Base-by-base conservation (phyloP, 2,329 filamentous ascomycete genomes). In the Microsporum ferrugineum region DNA sequence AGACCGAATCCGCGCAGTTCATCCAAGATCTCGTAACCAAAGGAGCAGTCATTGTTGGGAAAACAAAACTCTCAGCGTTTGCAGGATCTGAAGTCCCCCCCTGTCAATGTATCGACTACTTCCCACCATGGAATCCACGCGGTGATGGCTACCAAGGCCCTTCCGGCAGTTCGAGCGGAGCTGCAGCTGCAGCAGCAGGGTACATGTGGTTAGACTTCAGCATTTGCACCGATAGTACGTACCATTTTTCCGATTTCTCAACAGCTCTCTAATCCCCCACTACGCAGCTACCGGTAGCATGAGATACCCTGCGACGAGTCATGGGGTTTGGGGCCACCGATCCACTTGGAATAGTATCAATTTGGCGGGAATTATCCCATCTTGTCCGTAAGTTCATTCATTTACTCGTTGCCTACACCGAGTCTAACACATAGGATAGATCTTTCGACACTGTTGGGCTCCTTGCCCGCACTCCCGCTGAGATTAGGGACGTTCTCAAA, bases 11-110 rank as follows among this genome's bases (percentile, higher is more conserved):
- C 12, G 57, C 57, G 5, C 8, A 34, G n/a, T 33, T 8, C 29
- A 17, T 56, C 6, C 6, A n/a, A 33, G n/a, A 23, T 14, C 51
- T 89, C 0, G 75, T 88, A 2, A 79, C 84, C 59, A 77, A 82
- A 1, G 86, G 87, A 0, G 85, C 82, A 0, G 72, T 75, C 1
- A 62, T 76, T 4, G 68, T 76, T 0, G 74, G 74, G 0, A 73
- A 75, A 57, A 69, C 69, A 59, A 70, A 71, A 17, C 68, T 69
- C 0, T 66, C 66, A 2, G 70, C 75, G 53, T 76, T 75, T 63
- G 73, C 71, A 1, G 71, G 71, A 17, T 69, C 68, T 7, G 70
- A 72, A 45, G 65, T 59, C 7, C 65, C 70, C 6, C 64, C 64
- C 1, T 36, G 34, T 36, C 64, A 71, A 60, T 70, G 72, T 71